phyloP scores from a whole-genome alignment of 1,139 yeast genomes.

The Pneumocystis sp. region DNA sequence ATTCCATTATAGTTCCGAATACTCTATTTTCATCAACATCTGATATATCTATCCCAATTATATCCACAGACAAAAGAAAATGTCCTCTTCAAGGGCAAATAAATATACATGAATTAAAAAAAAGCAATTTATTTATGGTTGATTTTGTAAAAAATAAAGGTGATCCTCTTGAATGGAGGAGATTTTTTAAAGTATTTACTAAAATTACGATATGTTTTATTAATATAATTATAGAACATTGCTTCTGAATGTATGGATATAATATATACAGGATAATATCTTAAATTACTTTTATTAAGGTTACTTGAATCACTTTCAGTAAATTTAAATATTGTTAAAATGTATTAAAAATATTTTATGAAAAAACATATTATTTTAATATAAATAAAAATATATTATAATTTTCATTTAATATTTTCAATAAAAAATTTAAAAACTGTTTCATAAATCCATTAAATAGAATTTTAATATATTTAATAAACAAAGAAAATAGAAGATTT shows the following conservation, averaged over 20 bases:
- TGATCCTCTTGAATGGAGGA: slow-evolving; percentile 57
- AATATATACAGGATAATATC: slow-evolving; percentile 22
- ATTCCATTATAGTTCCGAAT: slow-evolving; percentile 7
- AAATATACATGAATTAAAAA: slow-evolving; percentile 24
- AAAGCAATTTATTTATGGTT: slow-evolving; percentile 21
- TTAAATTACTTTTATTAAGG: neutral
- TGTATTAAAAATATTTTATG: neutral
- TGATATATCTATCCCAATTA: slow-evolving; percentile 26
- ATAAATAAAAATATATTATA: neutral
- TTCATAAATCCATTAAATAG: neutral
- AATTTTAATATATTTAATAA: neutral
- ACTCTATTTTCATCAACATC: slow-evolving; percentile 9
- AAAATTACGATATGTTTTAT: neutral
- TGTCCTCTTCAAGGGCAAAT: slow-evolving; percentile 36
- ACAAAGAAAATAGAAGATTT: neutral
- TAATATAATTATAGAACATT: slow-evolving; percentile 20
- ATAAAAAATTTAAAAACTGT: neutral
- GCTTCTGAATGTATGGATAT: slow-evolving; percentile 40
- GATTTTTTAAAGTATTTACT: slow-evolving; percentile 32
- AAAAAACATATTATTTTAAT: neutral
- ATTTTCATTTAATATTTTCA: neutral
- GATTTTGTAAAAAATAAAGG: slow-evolving; percentile 41
- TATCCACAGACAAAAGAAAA: slow-evolving; percentile 34
- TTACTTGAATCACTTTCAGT: neutral
- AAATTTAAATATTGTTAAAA: neutral